Conservation (phyloP, 2,329 filamentous ascomycete genomes). For the Penicillium sp. region DNA sequence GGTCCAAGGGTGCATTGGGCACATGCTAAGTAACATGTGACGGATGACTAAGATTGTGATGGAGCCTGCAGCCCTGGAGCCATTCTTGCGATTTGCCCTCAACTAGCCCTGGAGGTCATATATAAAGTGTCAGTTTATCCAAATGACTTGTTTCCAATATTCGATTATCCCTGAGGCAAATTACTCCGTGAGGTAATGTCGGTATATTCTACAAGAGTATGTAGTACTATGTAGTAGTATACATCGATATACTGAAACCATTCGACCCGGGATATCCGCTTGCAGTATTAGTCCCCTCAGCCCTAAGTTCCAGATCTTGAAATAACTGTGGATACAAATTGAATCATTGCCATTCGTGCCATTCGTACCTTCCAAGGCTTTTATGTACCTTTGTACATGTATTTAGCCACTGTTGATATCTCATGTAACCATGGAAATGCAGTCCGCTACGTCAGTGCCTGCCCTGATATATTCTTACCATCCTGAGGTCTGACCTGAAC, state of each 20-base stretch:
- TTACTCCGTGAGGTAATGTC: too few species aligned
- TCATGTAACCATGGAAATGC: not conserved
- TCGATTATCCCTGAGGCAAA: not conserved
- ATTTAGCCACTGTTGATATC: not conserved
- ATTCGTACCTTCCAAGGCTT: not conserved
- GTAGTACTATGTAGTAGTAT: not conserved
- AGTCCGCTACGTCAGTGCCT: conserved; percentile 1
- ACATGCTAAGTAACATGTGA: not conserved
- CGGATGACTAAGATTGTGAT: not conserved
- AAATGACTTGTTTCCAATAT: not conserved
- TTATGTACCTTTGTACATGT: not conserved
- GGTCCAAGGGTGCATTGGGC: not conserved
- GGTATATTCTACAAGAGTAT: not conserved
- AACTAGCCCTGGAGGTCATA: not conserved
- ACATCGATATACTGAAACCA: not conserved
- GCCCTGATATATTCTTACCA: not conserved
- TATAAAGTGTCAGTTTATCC: not conserved
- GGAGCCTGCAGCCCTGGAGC: not conserved
- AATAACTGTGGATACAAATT: not conserved
- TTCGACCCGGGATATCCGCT: not conserved
- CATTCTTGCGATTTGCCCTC: not conserved
- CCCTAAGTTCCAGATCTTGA: not conserved
- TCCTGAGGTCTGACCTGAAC: not conserved
- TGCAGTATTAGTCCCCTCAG: not conserved
- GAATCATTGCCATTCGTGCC: not conserved